Percentiles rank a stretch among this genome's conserved stretches.
These are phyloP conservation scores for Microbotryum saponariae DNA, from an alignment of 1,284 basidiomycete species.

Conservation along the genomic window DNA sequence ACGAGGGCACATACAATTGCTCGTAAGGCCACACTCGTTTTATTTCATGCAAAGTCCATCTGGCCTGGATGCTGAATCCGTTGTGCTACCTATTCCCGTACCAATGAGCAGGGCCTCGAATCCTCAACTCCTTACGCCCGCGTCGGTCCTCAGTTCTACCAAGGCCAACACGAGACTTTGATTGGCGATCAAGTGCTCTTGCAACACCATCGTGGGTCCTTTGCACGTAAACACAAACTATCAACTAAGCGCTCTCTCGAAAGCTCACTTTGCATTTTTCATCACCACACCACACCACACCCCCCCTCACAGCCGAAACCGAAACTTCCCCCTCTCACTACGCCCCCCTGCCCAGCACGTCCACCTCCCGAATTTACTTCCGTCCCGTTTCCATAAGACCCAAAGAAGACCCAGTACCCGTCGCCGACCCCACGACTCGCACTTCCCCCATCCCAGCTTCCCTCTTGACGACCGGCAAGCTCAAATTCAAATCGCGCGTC, in stretches of 20 bases:
- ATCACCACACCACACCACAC: too few relatives aligned
- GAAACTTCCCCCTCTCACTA: neutral
- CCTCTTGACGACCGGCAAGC: too few relatives aligned
- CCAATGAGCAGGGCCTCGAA: conserved; percentile 13
- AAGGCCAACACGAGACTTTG: conserved; percentile 18
- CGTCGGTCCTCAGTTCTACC: conserved; percentile 14
- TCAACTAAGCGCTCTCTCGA: too few relatives aligned
- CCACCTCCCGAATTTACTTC: conserved; percentile 17
- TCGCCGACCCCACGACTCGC: too few relatives aligned
- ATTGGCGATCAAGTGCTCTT: conserved; percentile 25
- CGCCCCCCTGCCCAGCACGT: conserved; percentile 11
- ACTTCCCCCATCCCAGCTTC: too few relatives aligned
- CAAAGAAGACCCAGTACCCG: too few relatives aligned
- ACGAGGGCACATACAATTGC: conserved; percentile 14
- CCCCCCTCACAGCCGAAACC: neutral
- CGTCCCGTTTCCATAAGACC: conserved; percentile 13
- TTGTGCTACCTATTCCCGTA: too few relatives aligned
- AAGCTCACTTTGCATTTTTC: too few relatives aligned
- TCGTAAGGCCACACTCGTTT: conserved; percentile 3
- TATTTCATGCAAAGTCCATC: neutral
- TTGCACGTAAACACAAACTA: too few relatives aligned
- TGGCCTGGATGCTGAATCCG: too few relatives aligned
- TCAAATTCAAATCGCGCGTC: too few relatives aligned
- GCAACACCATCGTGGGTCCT: conserved; percentile 2
- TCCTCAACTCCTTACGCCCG: conserved; percentile 9